These are phyloP conservation scores for Trichophyton benhamiae DNA, from an alignment of 2,329 filamentous ascomycete genomes.

Conservation along the genomic window DNA sequence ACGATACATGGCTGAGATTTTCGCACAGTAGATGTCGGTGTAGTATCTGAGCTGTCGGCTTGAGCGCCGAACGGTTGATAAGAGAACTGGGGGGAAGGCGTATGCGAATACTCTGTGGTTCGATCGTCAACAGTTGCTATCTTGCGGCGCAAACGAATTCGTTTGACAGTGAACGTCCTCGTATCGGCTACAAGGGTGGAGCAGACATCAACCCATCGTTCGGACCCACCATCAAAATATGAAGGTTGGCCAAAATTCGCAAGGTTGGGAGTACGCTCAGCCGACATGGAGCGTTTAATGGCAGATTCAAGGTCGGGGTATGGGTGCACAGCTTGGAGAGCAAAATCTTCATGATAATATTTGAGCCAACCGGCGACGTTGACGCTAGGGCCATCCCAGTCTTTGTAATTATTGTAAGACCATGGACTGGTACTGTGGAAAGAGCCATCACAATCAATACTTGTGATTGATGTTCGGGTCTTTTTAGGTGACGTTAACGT, in stretches of 20 bases:
- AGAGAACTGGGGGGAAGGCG: conserved; percentile 16
- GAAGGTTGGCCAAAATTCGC: conserved; percentile 24
- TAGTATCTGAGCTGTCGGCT: conserved; percentile 11
- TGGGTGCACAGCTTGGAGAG: conserved; percentile 46
- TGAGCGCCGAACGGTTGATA: conserved; percentile 20
- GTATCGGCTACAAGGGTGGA: conserved; percentile 47
- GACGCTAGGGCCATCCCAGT: conserved; percentile 37
- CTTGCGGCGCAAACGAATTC: conserved; percentile 42
- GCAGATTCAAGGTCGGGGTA: conserved; percentile 42
- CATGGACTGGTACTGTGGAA: conserved; percentile 28
- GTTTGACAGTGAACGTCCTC: conserved; percentile 43
- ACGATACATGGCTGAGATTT: conserved; percentile 18
- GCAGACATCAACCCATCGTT: conserved; percentile 46
- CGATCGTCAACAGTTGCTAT: conserved; percentile 21
- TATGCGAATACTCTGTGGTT: conserved; percentile 12
- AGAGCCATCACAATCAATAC: conserved; percentile 39
- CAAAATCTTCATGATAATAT: conserved; percentile 47
- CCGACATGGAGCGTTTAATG: conserved; percentile 44
- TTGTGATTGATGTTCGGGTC: conserved; percentile 38
- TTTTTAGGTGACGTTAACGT: conserved; percentile 32
- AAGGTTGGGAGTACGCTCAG: conserved; percentile 36
- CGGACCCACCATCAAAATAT: conserved; percentile 21
- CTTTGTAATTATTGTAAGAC: conserved; percentile 21
- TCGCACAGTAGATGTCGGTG: not conserved
- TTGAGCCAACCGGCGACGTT: conserved; percentile 48